Evolutionary conservation across 805 yeast genomes (phyloP).

Genomic region (Wickerhamiella lipophila): DNA sequence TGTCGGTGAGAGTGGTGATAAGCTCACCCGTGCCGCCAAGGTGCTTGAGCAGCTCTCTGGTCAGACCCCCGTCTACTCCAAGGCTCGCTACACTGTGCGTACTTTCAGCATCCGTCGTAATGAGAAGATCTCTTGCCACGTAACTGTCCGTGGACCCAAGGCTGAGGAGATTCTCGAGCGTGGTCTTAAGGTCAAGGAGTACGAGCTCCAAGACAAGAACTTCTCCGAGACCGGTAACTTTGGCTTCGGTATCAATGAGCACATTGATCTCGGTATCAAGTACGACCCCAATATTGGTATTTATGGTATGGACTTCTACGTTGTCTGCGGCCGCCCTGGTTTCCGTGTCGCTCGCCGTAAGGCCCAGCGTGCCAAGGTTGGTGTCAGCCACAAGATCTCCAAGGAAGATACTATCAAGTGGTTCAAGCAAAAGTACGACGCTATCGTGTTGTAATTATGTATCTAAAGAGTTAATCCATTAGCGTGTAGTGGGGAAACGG

Average conservation of each 20-base stretch:
- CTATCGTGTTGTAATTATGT: constrained; percentile 50
- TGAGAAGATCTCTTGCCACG: constrained; percentile 99
- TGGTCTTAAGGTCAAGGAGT: constrained; percentile 99
- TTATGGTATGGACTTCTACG: constrained; percentile 99
- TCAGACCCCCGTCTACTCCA: constrained; percentile 99
- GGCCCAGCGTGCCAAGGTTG: constrained; percentile 80
- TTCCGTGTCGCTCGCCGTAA: constrained; percentile 89
- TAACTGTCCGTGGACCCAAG: constrained; percentile 99
- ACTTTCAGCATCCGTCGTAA: constrained; percentile 99
- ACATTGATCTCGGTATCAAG: constrained; percentile 99
- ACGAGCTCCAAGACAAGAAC: constrained; percentile 88
- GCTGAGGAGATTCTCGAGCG: constrained; percentile 99
- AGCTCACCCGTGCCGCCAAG: constrained; percentile 99
- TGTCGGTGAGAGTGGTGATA: constrained; percentile 99
- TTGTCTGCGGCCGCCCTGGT: constrained; percentile 99
- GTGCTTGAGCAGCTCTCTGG: constrained; percentile 99
- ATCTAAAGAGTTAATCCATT: background rate
- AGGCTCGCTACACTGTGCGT: constrained; percentile 99
- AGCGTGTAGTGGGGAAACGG: too few species aligned
- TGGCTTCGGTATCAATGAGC: constrained; percentile 99
- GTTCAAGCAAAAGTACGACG: constrained; percentile 99
- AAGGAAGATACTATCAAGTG: constrained; percentile 92
- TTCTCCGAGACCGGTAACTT: constrained; percentile 99
- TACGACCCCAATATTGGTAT: constrained; percentile 99
- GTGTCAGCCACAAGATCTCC: constrained; percentile 83